phyloP scores from a whole-genome alignment of 2,329 filamentous ascomycete species.

The Neophaeococcomyces mojaviensis region DNA sequence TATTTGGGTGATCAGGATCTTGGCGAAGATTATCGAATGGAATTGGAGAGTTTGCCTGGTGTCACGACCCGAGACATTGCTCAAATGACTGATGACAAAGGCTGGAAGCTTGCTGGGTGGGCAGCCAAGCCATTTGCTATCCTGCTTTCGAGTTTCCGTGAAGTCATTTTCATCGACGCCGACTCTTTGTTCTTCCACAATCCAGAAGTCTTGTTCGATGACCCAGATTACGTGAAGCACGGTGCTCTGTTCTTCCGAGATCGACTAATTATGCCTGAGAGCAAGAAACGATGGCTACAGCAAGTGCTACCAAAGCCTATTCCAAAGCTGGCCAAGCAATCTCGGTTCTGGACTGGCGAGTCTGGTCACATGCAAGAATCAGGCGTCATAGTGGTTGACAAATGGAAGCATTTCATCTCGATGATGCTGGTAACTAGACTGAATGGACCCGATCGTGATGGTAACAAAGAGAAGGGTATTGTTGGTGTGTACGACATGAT shows the following conservation, averaged over 20 bases:
- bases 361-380: constrained; percentile 34
- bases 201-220: constrained; percentile 36
- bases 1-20: constrained; percentile 38
- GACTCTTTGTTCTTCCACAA: constrained; percentile 39
- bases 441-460: constrained; percentile 39
- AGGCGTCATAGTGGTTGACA: constrained; percentile 42
- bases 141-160: constrained; percentile 40
- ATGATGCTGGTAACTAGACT: constrained; percentile 32
- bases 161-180: constrained; percentile 42
- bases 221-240: constrained; percentile 34
- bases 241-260: constrained; percentile 44
- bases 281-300: constrained; percentile 34
- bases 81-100: constrained; percentile 38
- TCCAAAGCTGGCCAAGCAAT: constrained; percentile 33
- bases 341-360: constrained; percentile 23
- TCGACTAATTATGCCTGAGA: constrained; percentile 34
- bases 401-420: constrained; percentile 39
- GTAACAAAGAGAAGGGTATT: constrained; percentile 29
- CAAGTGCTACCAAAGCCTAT: constrained; percentile 38
- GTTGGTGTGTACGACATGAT: constrained; percentile 43
- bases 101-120: constrained; percentile 41
- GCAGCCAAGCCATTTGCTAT: constrained; percentile 43
- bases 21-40: constrained; percentile 34
- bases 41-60: constrained; percentile 36
- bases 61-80: constrained; percentile 40